Evolutionary conservation across 2,329 filamentous ascomycete species (phyloP).

Genomic region (Scopulariopsis brevicaulis): DNA sequence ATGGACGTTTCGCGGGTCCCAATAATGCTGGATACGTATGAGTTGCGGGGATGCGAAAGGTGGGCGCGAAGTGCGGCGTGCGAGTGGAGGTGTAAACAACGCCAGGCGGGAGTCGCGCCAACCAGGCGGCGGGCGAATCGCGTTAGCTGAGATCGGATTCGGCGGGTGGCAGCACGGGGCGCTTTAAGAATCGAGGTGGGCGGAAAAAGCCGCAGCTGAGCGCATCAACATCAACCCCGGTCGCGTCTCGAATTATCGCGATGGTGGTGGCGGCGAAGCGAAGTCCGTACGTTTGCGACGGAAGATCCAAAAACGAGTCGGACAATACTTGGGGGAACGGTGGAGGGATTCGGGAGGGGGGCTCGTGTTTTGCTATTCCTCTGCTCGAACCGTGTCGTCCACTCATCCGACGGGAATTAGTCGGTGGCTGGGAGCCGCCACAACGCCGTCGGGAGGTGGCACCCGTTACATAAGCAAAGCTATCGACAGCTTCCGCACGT

Average conservation of each 20-base stretch:
- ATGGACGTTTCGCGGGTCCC: background rate
- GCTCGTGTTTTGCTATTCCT: slow-evolving; percentile 5
- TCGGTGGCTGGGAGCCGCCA: slow-evolving; percentile 6
- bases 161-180: background rate
- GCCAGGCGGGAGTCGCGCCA: slow-evolving; percentile 1
- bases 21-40: background rate
- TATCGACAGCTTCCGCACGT: background rate
- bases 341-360: slow-evolving; percentile 5
- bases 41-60: background rate
- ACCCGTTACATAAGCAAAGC: background rate
- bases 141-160: background rate
- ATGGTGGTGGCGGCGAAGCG: background rate
- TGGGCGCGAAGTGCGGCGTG: background rate
- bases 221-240: background rate
- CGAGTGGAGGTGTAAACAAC: slow-evolving; percentile 5
- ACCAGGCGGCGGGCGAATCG: background rate
- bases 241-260: background rate
- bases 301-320: background rate
- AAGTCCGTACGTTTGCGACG: slow-evolving; percentile 1
- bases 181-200: background rate
- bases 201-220: background rate
- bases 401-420: slow-evolving; percentile 2
- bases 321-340: slow-evolving; percentile 2
- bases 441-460: slow-evolving; percentile 2
- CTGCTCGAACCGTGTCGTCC: background rate